Evolutionary conservation across 768 basidiomycete genomes (phyloP).

Genomic region (Tulasnella sp.): DNA sequence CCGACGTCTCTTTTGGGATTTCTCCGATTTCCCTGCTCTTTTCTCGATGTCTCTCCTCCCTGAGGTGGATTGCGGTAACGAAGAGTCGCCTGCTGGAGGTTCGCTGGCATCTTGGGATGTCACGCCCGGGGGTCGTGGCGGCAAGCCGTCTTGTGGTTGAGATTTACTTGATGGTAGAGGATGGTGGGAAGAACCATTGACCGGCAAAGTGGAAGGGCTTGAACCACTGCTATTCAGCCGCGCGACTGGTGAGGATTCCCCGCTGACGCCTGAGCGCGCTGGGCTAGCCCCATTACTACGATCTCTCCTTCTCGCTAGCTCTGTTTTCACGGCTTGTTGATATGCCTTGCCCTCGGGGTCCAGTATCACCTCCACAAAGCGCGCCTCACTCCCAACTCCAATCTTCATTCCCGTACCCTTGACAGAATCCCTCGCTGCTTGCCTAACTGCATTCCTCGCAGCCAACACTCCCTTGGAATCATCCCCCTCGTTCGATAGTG

Average conservation of each 20-base stretch:
- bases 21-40: not conserved
- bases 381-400: slow-evolving; percentile 43
- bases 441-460: slow-evolving; percentile 56
- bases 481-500: not conserved
- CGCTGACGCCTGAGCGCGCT: not conserved
- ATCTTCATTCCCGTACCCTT: slow-evolving; percentile 49
- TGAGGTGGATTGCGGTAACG: not conserved
- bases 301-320: slow-evolving; percentile 34
- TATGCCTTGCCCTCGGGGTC: slow-evolving; percentile 66
- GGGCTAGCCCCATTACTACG: not conserved
- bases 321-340: slow-evolving; percentile 56
- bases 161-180: not conserved
- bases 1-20: not conserved
- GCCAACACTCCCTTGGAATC: slow-evolving; percentile 5
- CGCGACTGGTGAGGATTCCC: not conserved
- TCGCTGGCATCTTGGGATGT: not conserved
- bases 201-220: not conserved
- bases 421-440: slow-evolving; percentile 32
- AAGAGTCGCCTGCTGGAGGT: not conserved
- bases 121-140: not conserved
- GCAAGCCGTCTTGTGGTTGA: not conserved
- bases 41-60: not conserved
- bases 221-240: not conserved
- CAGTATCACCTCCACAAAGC: slow-evolving; percentile 65
- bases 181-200: not conserved